These are phyloP conservation scores for Solanum neorickii DNA, from an alignment of 257 asterid genomes.

Conservation along the genomic window DNA sequence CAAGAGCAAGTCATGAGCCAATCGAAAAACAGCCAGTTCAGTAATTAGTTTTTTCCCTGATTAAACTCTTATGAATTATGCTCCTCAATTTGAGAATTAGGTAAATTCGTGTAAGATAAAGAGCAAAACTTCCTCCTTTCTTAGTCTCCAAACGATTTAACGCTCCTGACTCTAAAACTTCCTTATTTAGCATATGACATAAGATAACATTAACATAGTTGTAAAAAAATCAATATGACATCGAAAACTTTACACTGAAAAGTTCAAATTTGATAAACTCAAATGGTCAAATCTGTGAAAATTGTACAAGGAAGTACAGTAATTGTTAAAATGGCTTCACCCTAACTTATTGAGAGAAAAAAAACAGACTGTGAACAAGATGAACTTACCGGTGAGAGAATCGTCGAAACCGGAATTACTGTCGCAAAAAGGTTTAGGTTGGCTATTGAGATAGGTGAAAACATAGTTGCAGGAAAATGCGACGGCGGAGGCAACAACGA, in stretches of 20 bases:
- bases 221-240: not conserved
- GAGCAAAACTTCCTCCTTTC: not conserved
- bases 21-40: not conserved
- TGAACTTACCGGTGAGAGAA: constrained; percentile 35
- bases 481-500: constrained; percentile 52
- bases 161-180: not conserved
- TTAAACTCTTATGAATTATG: not conserved
- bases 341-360: not conserved
- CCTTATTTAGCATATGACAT: not conserved
- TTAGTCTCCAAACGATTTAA: not conserved
- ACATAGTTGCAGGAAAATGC: constrained; percentile 45
- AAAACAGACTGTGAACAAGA: not conserved
- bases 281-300: not conserved
- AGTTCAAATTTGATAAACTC: not conserved
- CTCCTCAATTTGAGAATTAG: not conserved
- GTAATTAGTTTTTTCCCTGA: not conserved
- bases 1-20: not conserved
- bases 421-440: constrained; percentile 56
- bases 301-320: not conserved
- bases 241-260: not conserved
- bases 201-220: not conserved
- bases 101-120: not conserved
- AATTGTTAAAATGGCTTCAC: not conserved
- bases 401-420: constrained; percentile 17
- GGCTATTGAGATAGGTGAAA: constrained; percentile 23